Conservation (phyloP, 2,329 filamentous ascomycete genomes). For the Ophiostoma sp. region DNA sequence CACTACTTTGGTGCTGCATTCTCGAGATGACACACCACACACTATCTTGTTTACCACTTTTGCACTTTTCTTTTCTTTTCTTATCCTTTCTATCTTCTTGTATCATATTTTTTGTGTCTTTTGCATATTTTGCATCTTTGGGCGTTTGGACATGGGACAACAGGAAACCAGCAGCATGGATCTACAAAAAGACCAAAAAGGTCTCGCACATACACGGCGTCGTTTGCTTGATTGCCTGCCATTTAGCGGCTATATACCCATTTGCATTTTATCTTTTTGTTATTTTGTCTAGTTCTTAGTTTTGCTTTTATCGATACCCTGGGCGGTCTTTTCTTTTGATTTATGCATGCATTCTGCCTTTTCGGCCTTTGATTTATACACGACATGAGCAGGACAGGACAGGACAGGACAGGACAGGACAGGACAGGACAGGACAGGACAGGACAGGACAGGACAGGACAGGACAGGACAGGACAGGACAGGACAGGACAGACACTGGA, state of each 20-base stretch:
- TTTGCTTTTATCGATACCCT: conserved; percentile 6
- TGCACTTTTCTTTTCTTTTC: neutral
- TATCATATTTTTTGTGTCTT: neutral
- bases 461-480: too few relatives aligned
- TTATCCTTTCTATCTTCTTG: neutral
- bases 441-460: too few relatives aligned
- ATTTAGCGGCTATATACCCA: conserved; percentile 5
- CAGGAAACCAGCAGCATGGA: neutral
- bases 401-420: neutral
- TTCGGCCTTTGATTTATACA: neutral
- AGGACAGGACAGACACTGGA: too few relatives aligned
- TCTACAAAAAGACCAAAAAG: neutral
- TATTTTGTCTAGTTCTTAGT: neutral
- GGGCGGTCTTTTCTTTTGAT: neutral
- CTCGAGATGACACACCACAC: too few relatives aligned
- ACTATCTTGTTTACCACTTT: neutral
- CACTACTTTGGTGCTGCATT: too few relatives aligned
- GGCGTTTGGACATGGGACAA: neutral
- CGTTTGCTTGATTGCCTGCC: neutral
- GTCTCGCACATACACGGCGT: conserved; percentile 9
- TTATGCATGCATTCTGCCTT: neutral
- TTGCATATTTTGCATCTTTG: neutral
- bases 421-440: too few relatives aligned
- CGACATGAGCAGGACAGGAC: neutral
- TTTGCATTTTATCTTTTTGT: neutral